Conservation (phyloP, 495 filamentous ascomycete species). For the Lasiosphaeria ovina region DNA sequence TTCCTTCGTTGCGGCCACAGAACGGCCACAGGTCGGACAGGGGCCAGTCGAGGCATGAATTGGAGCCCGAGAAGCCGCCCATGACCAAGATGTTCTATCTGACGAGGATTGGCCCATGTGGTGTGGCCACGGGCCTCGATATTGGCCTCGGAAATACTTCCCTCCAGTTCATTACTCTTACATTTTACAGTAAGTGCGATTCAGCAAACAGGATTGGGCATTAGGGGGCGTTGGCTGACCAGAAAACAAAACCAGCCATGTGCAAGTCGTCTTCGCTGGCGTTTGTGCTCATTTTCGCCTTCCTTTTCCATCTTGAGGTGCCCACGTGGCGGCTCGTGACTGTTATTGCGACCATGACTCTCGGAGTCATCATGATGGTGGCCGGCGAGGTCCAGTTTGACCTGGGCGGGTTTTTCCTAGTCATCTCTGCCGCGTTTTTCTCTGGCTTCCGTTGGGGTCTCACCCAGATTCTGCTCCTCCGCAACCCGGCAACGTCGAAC, state of each 20-base stretch:
- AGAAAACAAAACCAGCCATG: constrained; percentile 65
- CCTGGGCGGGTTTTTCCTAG: constrained; percentile 80
- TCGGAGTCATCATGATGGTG: constrained; percentile 98
- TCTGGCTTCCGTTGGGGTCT: constrained; percentile 97
- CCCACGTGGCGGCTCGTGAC: constrained; percentile 80
- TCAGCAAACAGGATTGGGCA: neutral
- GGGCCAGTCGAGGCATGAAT: constrained; percentile 49
- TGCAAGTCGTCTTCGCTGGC: constrained; percentile 96
- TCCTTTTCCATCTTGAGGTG: constrained; percentile 86
- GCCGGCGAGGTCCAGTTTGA: constrained; percentile 93
- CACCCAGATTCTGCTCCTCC: constrained; percentile 91
- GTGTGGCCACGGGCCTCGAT: constrained; percentile 88
- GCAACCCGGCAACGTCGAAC: constrained; percentile 93
- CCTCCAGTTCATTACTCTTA: constrained; percentile 90
- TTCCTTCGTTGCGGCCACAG: constrained; percentile 80
- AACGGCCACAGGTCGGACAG: constrained; percentile 44
- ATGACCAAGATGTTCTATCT: constrained; percentile 92
- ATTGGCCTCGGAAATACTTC: constrained; percentile 97
- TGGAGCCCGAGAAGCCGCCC: constrained; percentile 65
- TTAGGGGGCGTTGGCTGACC: neutral
- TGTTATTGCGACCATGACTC: constrained; percentile 91
- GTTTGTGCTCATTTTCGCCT: constrained; percentile 94
- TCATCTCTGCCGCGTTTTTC: constrained; percentile 91
- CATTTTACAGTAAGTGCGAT: constrained; percentile 78
- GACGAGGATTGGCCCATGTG: constrained; percentile 90